phyloP scores from a whole-genome alignment of 2,329 filamentous ascomycete species.

The Trichoderma arundinaceum region DNA sequence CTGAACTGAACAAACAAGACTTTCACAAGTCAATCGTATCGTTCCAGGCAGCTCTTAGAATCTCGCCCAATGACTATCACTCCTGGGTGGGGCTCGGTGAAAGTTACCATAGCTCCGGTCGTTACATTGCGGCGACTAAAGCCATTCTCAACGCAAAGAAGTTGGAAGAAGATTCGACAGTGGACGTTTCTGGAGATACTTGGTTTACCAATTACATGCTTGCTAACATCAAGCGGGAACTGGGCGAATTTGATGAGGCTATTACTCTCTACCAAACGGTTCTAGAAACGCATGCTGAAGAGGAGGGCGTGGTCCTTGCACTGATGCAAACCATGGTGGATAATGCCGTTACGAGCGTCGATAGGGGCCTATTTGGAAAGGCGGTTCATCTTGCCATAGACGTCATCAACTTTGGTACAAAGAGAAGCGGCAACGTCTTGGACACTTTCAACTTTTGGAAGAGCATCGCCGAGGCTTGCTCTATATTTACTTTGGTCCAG shows the following conservation, averaged over 20 bases:
- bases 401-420: constrained; percentile 70
- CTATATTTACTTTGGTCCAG: constrained; percentile 81
- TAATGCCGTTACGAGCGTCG: constrained; percentile 75
- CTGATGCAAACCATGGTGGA: constrained; percentile 88
- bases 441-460: constrained; percentile 96
- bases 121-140: constrained; percentile 91
- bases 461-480: constrained; percentile 84
- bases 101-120: constrained; percentile 91
- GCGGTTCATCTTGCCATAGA: constrained; percentile 72
- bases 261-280: constrained; percentile 78
- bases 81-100: constrained; percentile 97
- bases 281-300: constrained; percentile 67
- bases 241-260: constrained; percentile 87
- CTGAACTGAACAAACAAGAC: constrained; percentile 92
- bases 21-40: constrained; percentile 88
- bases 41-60: constrained; percentile 86
- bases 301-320: constrained; percentile 87
- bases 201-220: constrained; percentile 99
- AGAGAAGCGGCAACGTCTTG: constrained; percentile 64
- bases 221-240: constrained; percentile 89
- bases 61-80: constrained; percentile 86
- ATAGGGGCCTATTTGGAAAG: constrained; percentile 86
- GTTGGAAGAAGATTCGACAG: constrained; percentile 65
- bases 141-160: constrained; percentile 85
- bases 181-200: constrained; percentile 65